These are phyloP conservation scores for Ophiorrhiza pumila DNA, from an alignment of 257 asterid genomes.

Conservation along the genomic window DNA sequence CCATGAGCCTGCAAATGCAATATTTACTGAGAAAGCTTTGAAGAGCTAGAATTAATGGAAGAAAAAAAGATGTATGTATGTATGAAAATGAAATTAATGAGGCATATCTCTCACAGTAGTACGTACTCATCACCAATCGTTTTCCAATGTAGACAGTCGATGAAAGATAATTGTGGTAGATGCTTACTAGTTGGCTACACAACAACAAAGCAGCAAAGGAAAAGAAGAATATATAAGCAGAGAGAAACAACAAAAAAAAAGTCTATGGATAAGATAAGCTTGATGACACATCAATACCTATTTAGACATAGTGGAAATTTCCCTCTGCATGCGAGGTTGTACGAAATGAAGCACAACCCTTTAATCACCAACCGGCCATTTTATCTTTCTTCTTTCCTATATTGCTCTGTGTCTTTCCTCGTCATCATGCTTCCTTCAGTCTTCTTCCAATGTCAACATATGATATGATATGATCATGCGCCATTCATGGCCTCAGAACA, in stretches of 20 bases:
- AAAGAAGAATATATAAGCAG: not conserved
- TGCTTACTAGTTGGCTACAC: slow-evolving; percentile 17
- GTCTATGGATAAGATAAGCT: slow-evolving; percentile 15
- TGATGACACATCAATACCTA: slow-evolving; percentile 12
- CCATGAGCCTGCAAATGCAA: not conserved
- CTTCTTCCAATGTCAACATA: not conserved
- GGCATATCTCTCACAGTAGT: no score
- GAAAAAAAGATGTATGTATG: no score
- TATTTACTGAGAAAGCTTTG: not conserved
- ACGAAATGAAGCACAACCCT: not conserved
- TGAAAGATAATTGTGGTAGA: slow-evolving; percentile 12
- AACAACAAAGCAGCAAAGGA: not conserved
- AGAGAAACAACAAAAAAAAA: not conserved
- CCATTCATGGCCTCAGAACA: not conserved
- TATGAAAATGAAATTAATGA: no score
- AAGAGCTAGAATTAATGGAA: no score
- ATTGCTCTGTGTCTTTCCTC: not conserved
- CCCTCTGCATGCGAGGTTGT: slow-evolving; percentile 9
- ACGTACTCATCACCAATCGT: no score
- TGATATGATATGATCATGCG: no score
- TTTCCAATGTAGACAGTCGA: no score
- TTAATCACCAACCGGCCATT: not conserved
- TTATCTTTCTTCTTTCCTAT: not conserved
- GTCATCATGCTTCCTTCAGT: not conserved
- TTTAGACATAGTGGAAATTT: not conserved